Base-by-base conservation (phyloP, 331 rosid species). In the Cydonia oblonga region DNA sequence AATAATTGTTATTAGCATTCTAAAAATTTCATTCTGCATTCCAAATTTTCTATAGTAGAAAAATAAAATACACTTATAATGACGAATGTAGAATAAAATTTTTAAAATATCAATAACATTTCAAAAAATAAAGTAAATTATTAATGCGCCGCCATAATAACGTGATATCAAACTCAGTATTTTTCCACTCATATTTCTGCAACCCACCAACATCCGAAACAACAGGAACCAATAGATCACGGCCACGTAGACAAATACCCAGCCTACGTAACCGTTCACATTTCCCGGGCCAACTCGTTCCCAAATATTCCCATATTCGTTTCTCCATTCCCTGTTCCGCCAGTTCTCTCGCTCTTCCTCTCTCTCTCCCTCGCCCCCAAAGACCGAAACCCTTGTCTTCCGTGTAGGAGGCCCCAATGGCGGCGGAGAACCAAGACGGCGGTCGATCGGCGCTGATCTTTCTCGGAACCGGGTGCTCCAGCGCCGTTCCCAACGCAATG, bases 391-490 rank as follows among this genome's bases (percentile, higher is more conserved):
- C 64, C 71, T 9, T 35, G 26, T 2, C 20, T 23, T 33, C 28
- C 26, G 16, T 12, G 19, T 32, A 10, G 26, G 25, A 51, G 42
- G 40, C 7, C 8, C 8, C 73, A 83, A 86, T 83, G 90, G 84
- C 82, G 82, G 76, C 59, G 54, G 67, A 3, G 18, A 18, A 16
- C 42, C 69, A 30, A 64, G 35, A 38, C 19, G 54, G 5, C 7
- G 71, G 23, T 70, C 52, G 78, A 77, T 91, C 96, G 52, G 91
- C 97, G 46, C 76, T 95, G 76, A 88, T 95, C 68, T 91, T 91
- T 68, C 82, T 89, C 53, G 93, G 97, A 5, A 88, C 96, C 2
- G 97, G 98, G 2, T 89, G 96, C 58, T 93, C 98, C 4, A 81
- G 96, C 85, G 80, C 96, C 81, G 84, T 93, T 53, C 97, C 98